Evolutionary conservation across 2,329 filamentous ascomycete genomes (phyloP), one percentile per base, ranked within the genome.

Genomic region (Pseudocercospora pini-densiflorae): DNA sequence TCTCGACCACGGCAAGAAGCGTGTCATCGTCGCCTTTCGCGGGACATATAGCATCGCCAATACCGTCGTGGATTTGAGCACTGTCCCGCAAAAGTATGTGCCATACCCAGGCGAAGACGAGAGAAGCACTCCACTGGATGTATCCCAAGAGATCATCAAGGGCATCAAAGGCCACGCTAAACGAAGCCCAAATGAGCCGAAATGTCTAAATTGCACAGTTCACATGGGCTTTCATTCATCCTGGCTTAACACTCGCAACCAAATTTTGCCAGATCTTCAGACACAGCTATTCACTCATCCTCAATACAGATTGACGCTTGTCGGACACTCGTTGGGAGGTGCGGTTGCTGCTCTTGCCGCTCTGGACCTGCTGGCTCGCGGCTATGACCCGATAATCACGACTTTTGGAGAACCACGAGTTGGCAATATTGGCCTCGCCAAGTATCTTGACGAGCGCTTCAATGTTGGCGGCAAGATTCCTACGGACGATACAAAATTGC

Each of bases 11-110:
- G 82, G 81, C 4, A 77, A 81, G 21, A 84, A 85, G 54, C 85
- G 89, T 65, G 91, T 99, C 64, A 84, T 98, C 54, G 87, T 98
- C 43, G 94, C 93, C 8, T 98, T 98, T 75, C 89, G 95, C 55
- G 95, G 95, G 24, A 98, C 95, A 14, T 97, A 98, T 80, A 97
- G 93, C 71, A 86, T 99, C 73, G 87, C 93, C 61, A 97, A 98
- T 78, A 94, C 94, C 12, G 90, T 99, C 68, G 86, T 93, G 59
- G 95, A 99, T 80, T 84, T 99, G 63, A 93, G 92, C 69, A 96
- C 93, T 1, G 85, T 94, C 2, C 94, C 93, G 12, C 94, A 98
- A 78, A 88, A 92, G 77, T 99, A 98, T 76, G 87, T 93, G 0
- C 94, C 95, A 0, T 99, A 97, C 77, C 91, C 92, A 0, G 84